A percentile compares a stretch with the other conserved stretches of the same genome.
These are phyloP conservation scores for Suhomyces chickasaworum DNA, from an alignment of 1,139 yeast genomes.

Conservation along the genomic window DNA sequence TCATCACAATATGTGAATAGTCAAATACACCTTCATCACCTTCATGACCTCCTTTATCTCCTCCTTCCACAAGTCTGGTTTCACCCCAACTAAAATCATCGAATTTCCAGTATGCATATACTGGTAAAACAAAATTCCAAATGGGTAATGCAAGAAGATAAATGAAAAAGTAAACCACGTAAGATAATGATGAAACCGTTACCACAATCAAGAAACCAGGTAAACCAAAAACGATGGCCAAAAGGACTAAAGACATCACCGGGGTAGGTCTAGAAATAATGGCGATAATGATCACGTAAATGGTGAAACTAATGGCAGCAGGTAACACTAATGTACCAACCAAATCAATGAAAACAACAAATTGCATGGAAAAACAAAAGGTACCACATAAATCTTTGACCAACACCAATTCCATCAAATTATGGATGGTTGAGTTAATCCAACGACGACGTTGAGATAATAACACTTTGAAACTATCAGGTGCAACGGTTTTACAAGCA, in stretches of 20 bases:
- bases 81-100: conserved; percentile 99
- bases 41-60: conserved; percentile 68
- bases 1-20: conserved; percentile 83
- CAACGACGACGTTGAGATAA: conserved; percentile 97
- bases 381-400: conserved; percentile 95
- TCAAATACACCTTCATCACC: conserved; percentile 79
- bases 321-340: conserved; percentile 92
- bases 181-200: conserved; percentile 78
- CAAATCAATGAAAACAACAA: conserved; percentile 82
- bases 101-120: conserved; percentile 93
- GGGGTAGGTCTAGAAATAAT: conserved; percentile 85
- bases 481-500: conserved; percentile 92
- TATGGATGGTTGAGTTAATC: conserved; percentile 97
- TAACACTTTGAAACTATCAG: conserved; percentile 76
- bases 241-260: conserved; percentile 70
- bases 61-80: conserved; percentile 84
- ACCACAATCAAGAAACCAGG: conserved; percentile 89
- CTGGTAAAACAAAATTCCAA: conserved; percentile 92
- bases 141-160: conserved; percentile 84
- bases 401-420: conserved; percentile 84
- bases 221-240: conserved; percentile 82
- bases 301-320: conserved; percentile 84
- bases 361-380: conserved; percentile 96
- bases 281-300: conserved; percentile 78
- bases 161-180: conserved; percentile 78